Evolutionary conservation across 169 alveolate species (phyloP).

Genomic region (Plasmodium vinckei): DNA sequence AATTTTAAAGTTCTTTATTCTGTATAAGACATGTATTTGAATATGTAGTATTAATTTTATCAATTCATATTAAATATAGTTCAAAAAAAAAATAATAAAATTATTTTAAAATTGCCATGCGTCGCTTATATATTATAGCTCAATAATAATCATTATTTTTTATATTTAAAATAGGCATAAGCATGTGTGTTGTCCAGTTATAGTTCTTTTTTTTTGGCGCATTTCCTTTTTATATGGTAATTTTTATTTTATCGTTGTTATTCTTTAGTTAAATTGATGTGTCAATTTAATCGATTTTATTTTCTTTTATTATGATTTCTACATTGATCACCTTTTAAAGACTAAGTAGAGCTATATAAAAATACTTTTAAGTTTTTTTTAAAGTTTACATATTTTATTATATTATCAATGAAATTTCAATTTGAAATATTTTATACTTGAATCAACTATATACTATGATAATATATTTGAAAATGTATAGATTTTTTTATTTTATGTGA

Average conservation of each 20-base stretch:
- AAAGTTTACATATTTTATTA: no score
- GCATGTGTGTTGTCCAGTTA: slow-evolving; percentile 7
- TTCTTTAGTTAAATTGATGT: background rate
- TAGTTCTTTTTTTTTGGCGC: background rate
- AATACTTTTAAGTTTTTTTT: no score
- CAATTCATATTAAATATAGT: background rate
- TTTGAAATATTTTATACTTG: background rate
- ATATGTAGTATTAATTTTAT: background rate
- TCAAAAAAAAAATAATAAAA: background rate
- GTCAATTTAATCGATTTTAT: no score
- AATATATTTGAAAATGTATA: background rate
- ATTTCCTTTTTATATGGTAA: background rate
- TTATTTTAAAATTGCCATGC: background rate
- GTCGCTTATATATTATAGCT: background rate
- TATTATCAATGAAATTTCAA: background rate
- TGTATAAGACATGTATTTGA: background rate
- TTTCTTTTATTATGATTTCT: no score
- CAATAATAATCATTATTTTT: slow-evolving; percentile 1
- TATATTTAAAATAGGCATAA: slow-evolving; percentile 30
- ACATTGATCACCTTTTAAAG: no score
- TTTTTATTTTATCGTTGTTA: slow-evolving; percentile 1
- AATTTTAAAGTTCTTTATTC: slow-evolving; percentile 1
- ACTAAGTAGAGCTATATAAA: no score
- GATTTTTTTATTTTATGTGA: background rate
- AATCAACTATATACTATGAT: background rate